Evolutionary conservation across 1,284 basidiomycete genomes (phyloP).

Genomic region (Malassezia obtusa): DNA sequence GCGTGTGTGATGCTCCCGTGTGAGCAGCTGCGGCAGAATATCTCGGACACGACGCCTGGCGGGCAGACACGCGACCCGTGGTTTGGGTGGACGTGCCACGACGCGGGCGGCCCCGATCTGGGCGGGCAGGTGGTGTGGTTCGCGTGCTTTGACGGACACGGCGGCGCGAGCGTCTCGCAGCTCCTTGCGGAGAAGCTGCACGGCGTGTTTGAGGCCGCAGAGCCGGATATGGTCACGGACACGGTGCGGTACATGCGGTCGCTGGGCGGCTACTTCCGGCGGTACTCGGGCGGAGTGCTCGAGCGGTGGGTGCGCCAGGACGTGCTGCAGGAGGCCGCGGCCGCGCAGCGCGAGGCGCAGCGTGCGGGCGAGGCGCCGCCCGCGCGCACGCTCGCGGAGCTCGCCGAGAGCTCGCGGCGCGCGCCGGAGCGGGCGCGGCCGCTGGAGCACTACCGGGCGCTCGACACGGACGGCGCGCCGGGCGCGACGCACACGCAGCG

Average conservation of each 20-base stretch:
- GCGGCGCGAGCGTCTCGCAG: constrained; percentile 32
- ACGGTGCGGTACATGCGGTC: constrained; percentile 41
- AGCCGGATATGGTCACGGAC: constrained; percentile 36
- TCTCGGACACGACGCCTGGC: constrained; percentile 19
- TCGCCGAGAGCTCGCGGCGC: neutral
- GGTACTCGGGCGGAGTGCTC: constrained; percentile 36
- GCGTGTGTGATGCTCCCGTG: constrained; percentile 34
- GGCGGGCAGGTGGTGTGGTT: constrained; percentile 45
- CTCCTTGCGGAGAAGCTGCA: constrained; percentile 36
- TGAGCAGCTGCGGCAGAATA: constrained; percentile 25
- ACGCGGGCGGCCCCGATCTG: constrained; percentile 32
- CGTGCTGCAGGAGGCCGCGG: too few species aligned
- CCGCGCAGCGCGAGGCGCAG: too few species aligned
- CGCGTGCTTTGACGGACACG: constrained; percentile 44
- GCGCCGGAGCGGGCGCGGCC: neutral
- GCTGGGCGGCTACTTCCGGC: constrained; percentile 41
- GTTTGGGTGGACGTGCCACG: constrained; percentile 28
- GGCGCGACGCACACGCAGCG: constrained; percentile 17
- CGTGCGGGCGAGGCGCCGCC: constrained; percentile 18
- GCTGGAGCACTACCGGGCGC: constrained; percentile 3
- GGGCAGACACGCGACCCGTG: constrained; percentile 14
- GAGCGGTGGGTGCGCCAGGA: constrained; percentile 38
- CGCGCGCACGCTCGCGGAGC: constrained; percentile 4
- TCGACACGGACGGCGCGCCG: neutral
- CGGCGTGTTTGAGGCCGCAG: constrained; percentile 31